Evolutionary conservation across 2,329 filamentous ascomycete genomes (phyloP).

Genomic region (Penicillium sp.): DNA sequence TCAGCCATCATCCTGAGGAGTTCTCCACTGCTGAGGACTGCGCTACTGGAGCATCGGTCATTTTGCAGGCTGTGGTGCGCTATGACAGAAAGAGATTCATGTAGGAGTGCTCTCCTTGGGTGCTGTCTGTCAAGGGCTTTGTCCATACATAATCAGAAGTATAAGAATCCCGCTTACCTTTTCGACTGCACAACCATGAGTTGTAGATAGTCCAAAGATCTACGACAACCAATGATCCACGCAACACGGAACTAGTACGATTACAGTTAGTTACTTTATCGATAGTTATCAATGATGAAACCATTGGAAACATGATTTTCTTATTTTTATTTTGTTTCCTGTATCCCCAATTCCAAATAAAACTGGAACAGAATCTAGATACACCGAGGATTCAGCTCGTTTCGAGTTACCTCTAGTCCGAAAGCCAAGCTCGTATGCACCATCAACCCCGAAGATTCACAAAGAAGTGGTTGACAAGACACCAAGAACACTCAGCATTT

Average conservation of each 20-base stretch:
- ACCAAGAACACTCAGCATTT: conserved; percentile 32
- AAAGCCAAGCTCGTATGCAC: conserved; percentile 26
- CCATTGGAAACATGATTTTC: conserved; percentile 26
- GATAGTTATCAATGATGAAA: conserved; percentile 32
- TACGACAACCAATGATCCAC: background rate
- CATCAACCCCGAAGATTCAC: conserved; percentile 32
- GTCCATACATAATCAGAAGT: background rate
- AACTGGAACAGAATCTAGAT: conserved; percentile 18
- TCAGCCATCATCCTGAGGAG: conserved; percentile 63
- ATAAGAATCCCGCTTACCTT: background rate
- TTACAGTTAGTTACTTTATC: conserved; percentile 11
- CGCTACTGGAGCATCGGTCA: conserved; percentile 49
- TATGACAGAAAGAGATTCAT: conserved; percentile 44
- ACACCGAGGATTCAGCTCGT: conserved; percentile 24
- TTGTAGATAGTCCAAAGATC: conserved; percentile 1
- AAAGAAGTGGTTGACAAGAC: conserved; percentile 29
- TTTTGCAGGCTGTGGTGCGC: conserved; percentile 35
- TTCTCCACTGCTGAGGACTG: conserved; percentile 60
- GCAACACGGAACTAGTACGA: too few species aligned
- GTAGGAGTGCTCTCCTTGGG: background rate
- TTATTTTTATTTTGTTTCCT: conserved; percentile 25
- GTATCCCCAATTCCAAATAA: conserved; percentile 23
- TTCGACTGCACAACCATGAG: background rate
- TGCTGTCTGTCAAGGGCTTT: background rate
- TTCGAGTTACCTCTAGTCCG: conserved; percentile 29